Evolutionary conservation across 1,284 basidiomycete genomes (phyloP).

Genomic region (Tilletia horrida): DNA sequence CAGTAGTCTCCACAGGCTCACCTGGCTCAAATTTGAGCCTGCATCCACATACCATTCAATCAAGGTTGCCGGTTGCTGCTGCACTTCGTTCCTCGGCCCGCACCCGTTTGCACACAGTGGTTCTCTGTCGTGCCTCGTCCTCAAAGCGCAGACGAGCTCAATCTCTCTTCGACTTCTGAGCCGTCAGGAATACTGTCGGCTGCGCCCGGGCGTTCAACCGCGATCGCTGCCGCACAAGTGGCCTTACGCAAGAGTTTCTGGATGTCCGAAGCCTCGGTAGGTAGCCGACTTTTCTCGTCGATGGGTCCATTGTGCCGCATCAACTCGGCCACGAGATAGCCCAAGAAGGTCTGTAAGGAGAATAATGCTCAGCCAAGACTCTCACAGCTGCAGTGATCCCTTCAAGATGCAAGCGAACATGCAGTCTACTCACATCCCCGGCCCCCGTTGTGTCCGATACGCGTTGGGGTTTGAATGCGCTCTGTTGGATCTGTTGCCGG

Average conservation of each 20-base stretch:
- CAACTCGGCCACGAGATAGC: constrained; percentile 45
- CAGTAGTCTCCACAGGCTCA: too few species aligned
- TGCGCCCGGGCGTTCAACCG: constrained; percentile 49
- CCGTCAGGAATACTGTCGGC: constrained; percentile 49
- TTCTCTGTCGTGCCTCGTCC: too few species aligned
- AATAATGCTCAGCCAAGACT: background rate
- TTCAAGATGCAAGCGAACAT: background rate
- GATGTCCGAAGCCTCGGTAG: constrained; percentile 17
- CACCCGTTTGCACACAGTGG: too few species aligned
- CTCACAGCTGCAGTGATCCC: background rate
- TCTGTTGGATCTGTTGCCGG: constrained; percentile 31
- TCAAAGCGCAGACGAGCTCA: too few species aligned
- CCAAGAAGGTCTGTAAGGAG: constrained; percentile 31
- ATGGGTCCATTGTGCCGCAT: constrained; percentile 32
- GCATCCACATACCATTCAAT: too few species aligned
- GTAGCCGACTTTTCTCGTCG: constrained; percentile 18
- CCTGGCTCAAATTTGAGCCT: too few species aligned
- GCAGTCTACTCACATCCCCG: constrained; percentile 39
- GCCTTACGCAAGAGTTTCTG: constrained; percentile 34
- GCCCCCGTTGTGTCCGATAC: constrained; percentile 52
- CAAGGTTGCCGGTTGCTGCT: too few species aligned
- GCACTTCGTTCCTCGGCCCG: too few species aligned
- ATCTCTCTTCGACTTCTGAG: constrained; percentile 5
- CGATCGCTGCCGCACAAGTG: constrained; percentile 41
- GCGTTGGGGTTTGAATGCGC: constrained; percentile 34